Evolutionary conservation across 176 grass and related monocot species (phyloP).

Genomic region (Bonia amplexicaulis): DNA sequence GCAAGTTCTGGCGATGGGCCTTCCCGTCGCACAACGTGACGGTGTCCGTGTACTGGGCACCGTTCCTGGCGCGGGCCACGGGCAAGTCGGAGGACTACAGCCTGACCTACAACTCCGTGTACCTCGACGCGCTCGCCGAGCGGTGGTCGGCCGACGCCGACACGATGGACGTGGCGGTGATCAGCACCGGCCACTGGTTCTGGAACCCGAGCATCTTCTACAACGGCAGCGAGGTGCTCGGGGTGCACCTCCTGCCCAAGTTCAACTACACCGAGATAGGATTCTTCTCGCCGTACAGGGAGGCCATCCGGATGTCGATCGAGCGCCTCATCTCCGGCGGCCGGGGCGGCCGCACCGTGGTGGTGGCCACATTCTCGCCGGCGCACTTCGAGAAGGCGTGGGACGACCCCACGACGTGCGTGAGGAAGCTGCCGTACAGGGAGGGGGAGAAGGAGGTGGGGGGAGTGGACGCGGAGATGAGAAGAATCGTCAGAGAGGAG

Average conservation of each 20-base stretch:
- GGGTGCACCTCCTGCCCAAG: conserved; percentile 17
- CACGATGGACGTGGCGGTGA: conserved; percentile 39
- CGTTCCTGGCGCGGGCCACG: conserved; percentile 28
- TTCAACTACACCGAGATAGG: conserved; percentile 55
- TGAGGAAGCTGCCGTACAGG: conserved; percentile 40
- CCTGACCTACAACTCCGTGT: neutral
- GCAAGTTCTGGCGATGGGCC: conserved; percentile 35
- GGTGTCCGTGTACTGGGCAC: conserved; percentile 50
- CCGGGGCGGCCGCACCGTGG: neutral
- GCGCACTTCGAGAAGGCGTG: conserved; percentile 47
- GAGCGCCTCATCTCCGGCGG: conserved; percentile 2
- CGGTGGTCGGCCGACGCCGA: conserved; percentile 33
- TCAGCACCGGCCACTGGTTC: conserved; percentile 58
- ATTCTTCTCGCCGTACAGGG: conserved; percentile 45
- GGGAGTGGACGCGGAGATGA: conserved; percentile 30
- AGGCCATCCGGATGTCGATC: conserved; percentile 17
- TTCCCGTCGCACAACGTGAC: conserved; percentile 31
- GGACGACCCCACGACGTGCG: conserved; percentile 42
- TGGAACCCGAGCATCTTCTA: conserved; percentile 39
- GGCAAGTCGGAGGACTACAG: conserved; percentile 23
- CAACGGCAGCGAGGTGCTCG: conserved; percentile 43
- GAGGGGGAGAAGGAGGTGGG: conserved; percentile 52
- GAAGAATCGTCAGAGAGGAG: conserved; percentile 53
- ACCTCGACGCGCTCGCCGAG: conserved; percentile 30
- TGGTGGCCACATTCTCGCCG: conserved; percentile 55